These are phyloP conservation scores for Phytopythium vexans DNA, from an alignment of 352 stramenopile species.

Conservation along the genomic window DNA sequence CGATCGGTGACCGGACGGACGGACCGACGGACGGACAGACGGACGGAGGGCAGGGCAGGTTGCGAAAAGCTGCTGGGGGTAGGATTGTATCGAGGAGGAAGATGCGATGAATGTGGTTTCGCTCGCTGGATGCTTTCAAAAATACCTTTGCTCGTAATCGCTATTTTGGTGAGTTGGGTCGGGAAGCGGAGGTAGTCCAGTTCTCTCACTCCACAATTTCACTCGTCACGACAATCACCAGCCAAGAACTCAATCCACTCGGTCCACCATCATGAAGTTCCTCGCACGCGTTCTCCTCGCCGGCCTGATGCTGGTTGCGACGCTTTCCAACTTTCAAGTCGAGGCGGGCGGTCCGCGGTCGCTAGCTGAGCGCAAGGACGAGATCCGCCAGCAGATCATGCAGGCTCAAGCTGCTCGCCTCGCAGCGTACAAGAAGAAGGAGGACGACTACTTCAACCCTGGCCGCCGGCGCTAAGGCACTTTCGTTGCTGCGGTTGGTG, in stretches of 20 bases:
- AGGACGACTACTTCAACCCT: slow-evolving; percentile 20
- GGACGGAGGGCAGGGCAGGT: no score
- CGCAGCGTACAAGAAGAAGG: slow-evolving; percentile 16
- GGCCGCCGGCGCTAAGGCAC: neutral
- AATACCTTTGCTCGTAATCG: no score
- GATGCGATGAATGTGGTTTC: no score
- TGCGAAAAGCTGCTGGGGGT: no score
- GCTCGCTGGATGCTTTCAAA: no score
- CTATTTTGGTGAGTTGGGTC: no score
- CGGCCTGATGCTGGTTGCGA: slow-evolving; percentile 10
- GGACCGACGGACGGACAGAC: no score
- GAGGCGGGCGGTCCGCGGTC: slow-evolving; percentile 8
- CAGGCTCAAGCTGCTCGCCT: slow-evolving; percentile 13
- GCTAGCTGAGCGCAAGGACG: slow-evolving; percentile 11
- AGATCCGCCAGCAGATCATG: slow-evolving; percentile 19
- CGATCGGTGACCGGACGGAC: no score
- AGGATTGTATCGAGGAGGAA: no score
- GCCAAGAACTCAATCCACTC: neutral
- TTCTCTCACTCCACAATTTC: neutral
- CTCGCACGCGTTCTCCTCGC: slow-evolving; percentile 10
- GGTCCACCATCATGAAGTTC: slow-evolving; percentile 1
- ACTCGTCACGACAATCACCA: neutral
- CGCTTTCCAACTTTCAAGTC: neutral
- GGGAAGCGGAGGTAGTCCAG: neutral
- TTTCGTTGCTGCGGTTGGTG: neutral